A percentile compares a stretch with the other conserved stretches of the same genome.
phyloP scores from a whole-genome alignment of 805 yeast species.

The Ogataea zsoltii region DNA sequence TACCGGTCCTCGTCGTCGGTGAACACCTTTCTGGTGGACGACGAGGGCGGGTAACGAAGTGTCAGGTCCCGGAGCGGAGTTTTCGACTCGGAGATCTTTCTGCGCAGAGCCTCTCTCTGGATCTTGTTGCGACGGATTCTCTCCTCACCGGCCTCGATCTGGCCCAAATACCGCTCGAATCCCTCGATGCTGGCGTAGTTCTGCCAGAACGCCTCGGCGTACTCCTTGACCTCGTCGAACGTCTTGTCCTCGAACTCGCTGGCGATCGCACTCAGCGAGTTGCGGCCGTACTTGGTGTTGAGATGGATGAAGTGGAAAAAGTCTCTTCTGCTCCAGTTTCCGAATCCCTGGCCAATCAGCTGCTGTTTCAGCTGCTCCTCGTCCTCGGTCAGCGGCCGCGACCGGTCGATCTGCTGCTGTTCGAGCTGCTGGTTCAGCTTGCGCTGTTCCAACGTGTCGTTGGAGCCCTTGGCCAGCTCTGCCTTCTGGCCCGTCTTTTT shows the following conservation, averaged over 20 bases:
- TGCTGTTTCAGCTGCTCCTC: slow-evolving; percentile 66
- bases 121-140: slow-evolving; percentile 60
- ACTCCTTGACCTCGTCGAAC: slow-evolving; percentile 73
- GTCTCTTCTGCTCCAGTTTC: slow-evolving; percentile 85
- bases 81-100: slow-evolving; percentile 67
- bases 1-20: slow-evolving; percentile 92
- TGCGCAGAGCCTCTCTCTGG: slow-evolving; percentile 77
- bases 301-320: slow-evolving; percentile 77
- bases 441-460: slow-evolving; percentile 21
- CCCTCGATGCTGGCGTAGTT: slow-evolving; percentile 81
- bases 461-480: slow-evolving; percentile 59
- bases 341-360: slow-evolving; percentile 64
- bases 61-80: slow-evolving; percentile 75
- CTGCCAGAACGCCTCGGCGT: slow-evolving; percentile 81
- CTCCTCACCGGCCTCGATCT: slow-evolving; percentile 89
- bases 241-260: slow-evolving; percentile 82
- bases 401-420: slow-evolving; percentile 70
- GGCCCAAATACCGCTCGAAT: slow-evolving; percentile 76
- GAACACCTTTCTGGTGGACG: slow-evolving; percentile 62
- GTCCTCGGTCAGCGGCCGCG: slow-evolving; percentile 81
- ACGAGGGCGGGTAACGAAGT: slow-evolving; percentile 65
- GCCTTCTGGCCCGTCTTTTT: slow-evolving; percentile 65
- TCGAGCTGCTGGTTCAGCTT: slow-evolving; percentile 43
- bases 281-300: slow-evolving; percentile 79
- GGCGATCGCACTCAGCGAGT: slow-evolving; percentile 68